Evolutionary conservation across 768 basidiomycete genomes (phyloP).

Genomic region (Cyathus striatus): DNA sequence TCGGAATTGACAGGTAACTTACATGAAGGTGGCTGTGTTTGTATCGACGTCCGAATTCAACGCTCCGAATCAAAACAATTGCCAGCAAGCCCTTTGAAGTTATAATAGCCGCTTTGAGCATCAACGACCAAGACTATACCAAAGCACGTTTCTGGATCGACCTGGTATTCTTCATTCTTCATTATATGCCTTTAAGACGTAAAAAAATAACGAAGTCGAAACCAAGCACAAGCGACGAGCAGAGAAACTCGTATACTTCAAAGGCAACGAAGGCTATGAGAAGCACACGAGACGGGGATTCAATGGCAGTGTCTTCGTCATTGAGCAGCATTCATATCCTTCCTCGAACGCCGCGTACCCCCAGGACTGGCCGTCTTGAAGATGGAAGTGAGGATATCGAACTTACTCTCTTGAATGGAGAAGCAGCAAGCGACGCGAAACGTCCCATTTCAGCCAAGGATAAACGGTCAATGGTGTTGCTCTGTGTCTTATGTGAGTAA

Average conservation of each 20-base stretch:
- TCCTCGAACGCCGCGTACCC: conserved; percentile 44
- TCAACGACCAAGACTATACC: too few relatives aligned
- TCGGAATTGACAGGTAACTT: too few relatives aligned
- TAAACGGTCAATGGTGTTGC: conserved; percentile 76
- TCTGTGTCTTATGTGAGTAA: conserved; percentile 82
- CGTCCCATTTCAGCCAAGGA: conserved; percentile 64
- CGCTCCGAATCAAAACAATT: too few relatives aligned
- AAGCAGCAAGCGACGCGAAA: conserved; percentile 36
- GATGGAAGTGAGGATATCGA: conserved; percentile 52
- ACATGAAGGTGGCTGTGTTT: too few relatives aligned
- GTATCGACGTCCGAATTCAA: too few relatives aligned
- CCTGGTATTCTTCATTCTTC: too few relatives aligned
- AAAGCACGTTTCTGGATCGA: too few relatives aligned
- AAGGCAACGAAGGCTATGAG: conserved; percentile 29
- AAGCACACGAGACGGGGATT: conserved; percentile 28
- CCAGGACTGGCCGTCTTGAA: conserved; percentile 24
- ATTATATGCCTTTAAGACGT: not conserved
- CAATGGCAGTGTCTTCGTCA: conserved; percentile 53
- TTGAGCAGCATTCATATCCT: conserved; percentile 54
- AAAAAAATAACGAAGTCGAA: not conserved
- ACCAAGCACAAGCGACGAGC: not conserved
- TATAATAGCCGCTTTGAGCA: too few relatives aligned
- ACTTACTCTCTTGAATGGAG: conserved; percentile 52
- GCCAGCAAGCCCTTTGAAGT: too few relatives aligned
- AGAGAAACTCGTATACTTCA: not conserved